These are phyloP conservation scores for Colletotrichum filicis DNA, from an alignment of 2,329 filamentous ascomycete species.

Conservation along the genomic window DNA sequence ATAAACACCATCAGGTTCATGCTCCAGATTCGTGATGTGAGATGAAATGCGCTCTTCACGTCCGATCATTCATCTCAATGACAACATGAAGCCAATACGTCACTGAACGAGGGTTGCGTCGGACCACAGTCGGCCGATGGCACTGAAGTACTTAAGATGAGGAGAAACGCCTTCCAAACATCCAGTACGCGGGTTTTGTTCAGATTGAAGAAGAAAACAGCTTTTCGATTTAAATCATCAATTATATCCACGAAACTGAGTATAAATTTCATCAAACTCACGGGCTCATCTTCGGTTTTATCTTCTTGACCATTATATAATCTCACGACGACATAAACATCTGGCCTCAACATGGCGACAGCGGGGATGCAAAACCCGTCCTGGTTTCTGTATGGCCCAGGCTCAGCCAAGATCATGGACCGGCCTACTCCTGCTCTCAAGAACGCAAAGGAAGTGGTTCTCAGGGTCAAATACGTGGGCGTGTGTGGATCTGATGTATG, in stretches of 20 bases:
- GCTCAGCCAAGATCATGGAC: slow-evolving; percentile 36
- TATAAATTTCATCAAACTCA: too few species aligned
- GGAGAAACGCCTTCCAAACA: neutral
- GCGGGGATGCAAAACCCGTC: slow-evolving; percentile 35
- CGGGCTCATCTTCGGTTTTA: rapidly evolving
- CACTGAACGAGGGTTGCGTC: neutral
- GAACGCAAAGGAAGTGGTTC: slow-evolving; percentile 40
- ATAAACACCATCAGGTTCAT: neutral
- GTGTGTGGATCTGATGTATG: slow-evolving; percentile 30
- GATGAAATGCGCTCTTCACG: neutral
- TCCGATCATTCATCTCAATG: neutral
- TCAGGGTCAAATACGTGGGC: slow-evolving; percentile 39
- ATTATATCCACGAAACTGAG: neutral
- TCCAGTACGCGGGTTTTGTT: neutral
- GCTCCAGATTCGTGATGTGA: neutral
- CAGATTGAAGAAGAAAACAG: neutral
- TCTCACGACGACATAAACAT: too few species aligned
- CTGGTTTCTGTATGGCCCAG: slow-evolving; percentile 39
- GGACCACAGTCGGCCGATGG: neutral
- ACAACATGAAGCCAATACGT: neutral
- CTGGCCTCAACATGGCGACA: neutral
- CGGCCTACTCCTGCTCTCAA: slow-evolving; percentile 37
- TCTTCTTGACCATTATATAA: too few species aligned
- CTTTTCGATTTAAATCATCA: neutral
- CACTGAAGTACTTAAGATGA: neutral